Conservation (phyloP, 176 grass and related monocot genomes). For the Musa troglodytarum region DNA sequence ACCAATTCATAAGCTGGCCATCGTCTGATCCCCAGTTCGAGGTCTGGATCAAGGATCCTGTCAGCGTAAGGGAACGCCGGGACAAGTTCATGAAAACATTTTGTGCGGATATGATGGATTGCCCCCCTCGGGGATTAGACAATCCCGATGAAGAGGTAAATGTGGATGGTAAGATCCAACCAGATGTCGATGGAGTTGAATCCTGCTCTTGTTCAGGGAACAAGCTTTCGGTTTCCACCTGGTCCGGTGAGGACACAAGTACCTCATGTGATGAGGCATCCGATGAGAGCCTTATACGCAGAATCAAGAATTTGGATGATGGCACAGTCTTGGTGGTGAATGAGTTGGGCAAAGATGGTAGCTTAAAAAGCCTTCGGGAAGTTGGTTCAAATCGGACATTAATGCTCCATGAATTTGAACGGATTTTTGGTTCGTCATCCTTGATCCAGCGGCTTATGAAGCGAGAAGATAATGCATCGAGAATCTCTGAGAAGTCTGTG, state of each 20-base stretch:
- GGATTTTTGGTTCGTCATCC: slow-evolving; percentile 45
- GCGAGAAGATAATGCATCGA: slow-evolving; percentile 36
- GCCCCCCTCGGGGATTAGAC: neutral
- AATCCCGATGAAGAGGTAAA: slow-evolving; percentile 6
- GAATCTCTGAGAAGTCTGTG: slow-evolving; percentile 23
- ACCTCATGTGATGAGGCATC: neutral
- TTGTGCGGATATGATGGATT: slow-evolving; percentile 22
- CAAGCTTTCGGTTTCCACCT: slow-evolving; percentile 23
- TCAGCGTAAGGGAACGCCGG: slow-evolving; percentile 51
- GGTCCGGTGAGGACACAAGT: slow-evolving; percentile 14
- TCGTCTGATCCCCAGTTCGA: slow-evolving; percentile 18
- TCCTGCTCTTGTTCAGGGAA: slow-evolving; percentile 6
- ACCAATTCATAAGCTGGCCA: slow-evolving; percentile 7
- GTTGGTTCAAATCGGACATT: slow-evolving; percentile 47
- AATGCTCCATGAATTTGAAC: slow-evolving; percentile 44
- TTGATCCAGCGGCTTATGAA: slow-evolving; percentile 66
- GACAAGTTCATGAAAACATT: slow-evolving; percentile 40
- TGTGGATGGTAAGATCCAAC: neutral
- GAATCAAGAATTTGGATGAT: slow-evolving; percentile 76
- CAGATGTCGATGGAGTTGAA: neutral
- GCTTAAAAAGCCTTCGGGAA: slow-evolving; percentile 42
- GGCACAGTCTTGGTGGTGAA: slow-evolving; percentile 58
- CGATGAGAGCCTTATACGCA: slow-evolving; percentile 23
- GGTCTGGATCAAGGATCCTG: slow-evolving; percentile 46
- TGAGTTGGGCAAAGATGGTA: slow-evolving; percentile 58